Conservation (phyloP, 2,329 filamentous ascomycete genomes). For the Curvularia eragrostidis region DNA sequence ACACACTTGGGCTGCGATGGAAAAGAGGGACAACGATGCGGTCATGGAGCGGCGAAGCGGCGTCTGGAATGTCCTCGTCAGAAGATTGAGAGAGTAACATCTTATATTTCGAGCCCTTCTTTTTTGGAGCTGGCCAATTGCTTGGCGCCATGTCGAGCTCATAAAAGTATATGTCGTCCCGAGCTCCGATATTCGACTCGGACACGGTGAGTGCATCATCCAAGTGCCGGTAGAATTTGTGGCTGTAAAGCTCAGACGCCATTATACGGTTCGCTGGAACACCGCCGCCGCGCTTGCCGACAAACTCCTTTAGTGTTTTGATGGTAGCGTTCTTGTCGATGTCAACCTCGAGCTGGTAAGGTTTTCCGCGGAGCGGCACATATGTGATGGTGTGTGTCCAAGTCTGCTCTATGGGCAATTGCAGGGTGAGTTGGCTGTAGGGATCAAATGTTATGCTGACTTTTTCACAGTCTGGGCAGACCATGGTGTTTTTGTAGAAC, state of each 20-base stretch:
- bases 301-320: slow-evolving; percentile 68
- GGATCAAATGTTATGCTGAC: slow-evolving; percentile 99
- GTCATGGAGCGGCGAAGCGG: slow-evolving; percentile 69
- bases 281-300: slow-evolving; percentile 62
- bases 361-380: slow-evolving; percentile 74
- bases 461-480: slow-evolving; percentile 89
- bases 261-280: slow-evolving; percentile 70
- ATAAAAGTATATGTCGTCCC: slow-evolving; percentile 72
- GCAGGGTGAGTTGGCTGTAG: slow-evolving; percentile 92
- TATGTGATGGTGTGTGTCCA: slow-evolving; percentile 79
- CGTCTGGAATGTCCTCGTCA: slow-evolving; percentile 58
- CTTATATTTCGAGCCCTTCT: slow-evolving; percentile 50
- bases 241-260: slow-evolving; percentile 80
- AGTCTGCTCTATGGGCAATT: slow-evolving; percentile 83
- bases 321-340: slow-evolving; percentile 77
- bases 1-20: slow-evolving; percentile 60
- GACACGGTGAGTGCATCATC: slow-evolving; percentile 69
- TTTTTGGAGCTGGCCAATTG: slow-evolving; percentile 71
- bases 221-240: slow-evolving; percentile 86
- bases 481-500: slow-evolving; percentile 96
- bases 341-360: slow-evolving; percentile 78
- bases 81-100: slow-evolving; percentile 56
- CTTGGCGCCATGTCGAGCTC: slow-evolving; percentile 82
- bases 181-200: slow-evolving; percentile 69
- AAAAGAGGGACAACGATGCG: slow-evolving; percentile 74